Evolutionary conservation across 345 rosid genomes (phyloP).

Genomic region (Diplotaxis tenuifolia): DNA sequence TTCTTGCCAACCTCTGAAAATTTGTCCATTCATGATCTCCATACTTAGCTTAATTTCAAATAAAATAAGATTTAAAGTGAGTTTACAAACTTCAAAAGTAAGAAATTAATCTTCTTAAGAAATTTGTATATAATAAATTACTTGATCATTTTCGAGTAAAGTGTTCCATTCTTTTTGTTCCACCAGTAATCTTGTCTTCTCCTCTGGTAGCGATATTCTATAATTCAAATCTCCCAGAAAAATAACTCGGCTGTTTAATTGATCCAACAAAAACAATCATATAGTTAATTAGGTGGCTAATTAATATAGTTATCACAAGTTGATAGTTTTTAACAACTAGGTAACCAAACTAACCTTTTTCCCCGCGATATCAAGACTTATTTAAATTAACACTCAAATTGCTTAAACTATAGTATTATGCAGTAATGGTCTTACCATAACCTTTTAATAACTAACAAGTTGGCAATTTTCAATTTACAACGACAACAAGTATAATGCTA

Average conservation of each 20-base stretch:
- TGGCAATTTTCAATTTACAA: background rate
- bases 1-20: constrained; percentile 67
- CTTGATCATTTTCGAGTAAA: constrained; percentile 74
- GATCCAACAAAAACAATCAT: background rate
- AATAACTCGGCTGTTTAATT: constrained; percentile 52
- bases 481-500: background rate
- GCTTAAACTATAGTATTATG: background rate
- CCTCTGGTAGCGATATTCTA: constrained; percentile 68
- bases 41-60: constrained; percentile 49
- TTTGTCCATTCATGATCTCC: constrained; percentile 58
- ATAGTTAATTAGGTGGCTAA: background rate
- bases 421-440: background rate
- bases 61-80: background rate
- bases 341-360: constrained; percentile 23
- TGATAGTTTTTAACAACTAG: constrained; percentile 10
- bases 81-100: background rate
- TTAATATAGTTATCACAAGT: background rate
- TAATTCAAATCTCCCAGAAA: constrained; percentile 82
- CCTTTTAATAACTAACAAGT: constrained; percentile 11
- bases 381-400: constrained; percentile 6
- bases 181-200: constrained; percentile 53
- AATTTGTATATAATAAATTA: constrained; percentile 10
- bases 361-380: background rate
- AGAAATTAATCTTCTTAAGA: background rate
- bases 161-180: constrained; percentile 54